Evolutionary conservation across 2,329 filamentous ascomycete species (phyloP), one percentile per base, ranked within the genome.

Genomic region (Colletotrichum sp.): DNA sequence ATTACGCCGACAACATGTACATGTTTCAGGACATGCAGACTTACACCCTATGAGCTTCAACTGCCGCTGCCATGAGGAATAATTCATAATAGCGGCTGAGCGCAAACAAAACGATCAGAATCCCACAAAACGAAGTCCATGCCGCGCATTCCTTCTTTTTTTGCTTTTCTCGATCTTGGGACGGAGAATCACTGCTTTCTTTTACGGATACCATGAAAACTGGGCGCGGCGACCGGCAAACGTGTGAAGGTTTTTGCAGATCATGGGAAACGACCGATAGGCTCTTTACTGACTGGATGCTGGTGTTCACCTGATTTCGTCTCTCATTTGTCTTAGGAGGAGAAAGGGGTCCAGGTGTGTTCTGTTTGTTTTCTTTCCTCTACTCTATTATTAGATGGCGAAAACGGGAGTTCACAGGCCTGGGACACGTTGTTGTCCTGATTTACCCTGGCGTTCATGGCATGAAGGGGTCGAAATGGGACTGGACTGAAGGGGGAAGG

Each of bases 1-100:
- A 82, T 30, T 75, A 78, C 28, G 70, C 82, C 48, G 80, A 83
- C 65, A 81, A 83, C 67, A 75, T 82, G 58, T 83, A 79, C 77
- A 77, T 82, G 71, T 83, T 82, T 68, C 77, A 79, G 21, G 80
- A 83, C 66, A 77, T 83, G 77, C 65, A 76, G 43, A 62, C 30
- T 24, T 80, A 77, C 72, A 62, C 78, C 52, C 69, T 80, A 55
- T 80, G 65, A 79, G 65, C n/a, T 52, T 21, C 26, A 34, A 36
- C 58, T 34, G 58, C 58, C 58, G 58, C 58, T 34, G 55, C 34
- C 43, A 62, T 26, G 34, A 30, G 48, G 34, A 58, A 36, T 58
- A 52, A 34, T 36, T 43, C 36, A 58, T 43, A 60, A 71, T 38
- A 43, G 43, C 73, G 69, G 72, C 52, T 52, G 38, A 32, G 32